phyloP scores from a whole-genome alignment of 2,329 filamentous ascomycete genomes.

The Penicillium sp. region DNA sequence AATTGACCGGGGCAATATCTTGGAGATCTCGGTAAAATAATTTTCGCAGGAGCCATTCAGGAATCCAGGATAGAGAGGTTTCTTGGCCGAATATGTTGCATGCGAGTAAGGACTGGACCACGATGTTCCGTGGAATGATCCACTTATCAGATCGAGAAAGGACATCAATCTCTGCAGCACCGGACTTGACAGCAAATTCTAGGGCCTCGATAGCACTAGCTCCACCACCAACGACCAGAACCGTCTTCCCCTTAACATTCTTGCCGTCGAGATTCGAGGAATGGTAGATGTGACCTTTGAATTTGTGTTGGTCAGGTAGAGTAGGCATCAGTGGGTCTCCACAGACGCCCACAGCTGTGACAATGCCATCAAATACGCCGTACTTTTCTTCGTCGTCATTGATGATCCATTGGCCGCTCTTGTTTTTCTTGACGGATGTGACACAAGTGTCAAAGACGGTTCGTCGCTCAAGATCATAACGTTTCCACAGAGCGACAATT shows the following conservation, averaged over 20 bases:
- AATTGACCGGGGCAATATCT: slow-evolving; percentile 68
- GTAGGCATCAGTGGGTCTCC: slow-evolving; percentile 73
- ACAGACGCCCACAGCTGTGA: slow-evolving; percentile 77
- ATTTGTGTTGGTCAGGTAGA: slow-evolving; percentile 68
- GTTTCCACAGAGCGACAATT: slow-evolving; percentile 70
- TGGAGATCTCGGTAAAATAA: slow-evolving; percentile 82
- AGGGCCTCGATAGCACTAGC: slow-evolving; percentile 80
- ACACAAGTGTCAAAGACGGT: slow-evolving; percentile 72
- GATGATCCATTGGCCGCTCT: slow-evolving; percentile 71
- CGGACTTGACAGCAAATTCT: slow-evolving; percentile 69
- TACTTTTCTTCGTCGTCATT: slow-evolving; percentile 69
- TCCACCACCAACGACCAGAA: slow-evolving; percentile 75
- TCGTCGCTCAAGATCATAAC: slow-evolving; percentile 67
- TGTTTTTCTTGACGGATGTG: slow-evolving; percentile 67
- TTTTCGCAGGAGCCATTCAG: slow-evolving; percentile 70
- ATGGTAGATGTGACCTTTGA: slow-evolving; percentile 71
- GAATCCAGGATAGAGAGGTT: slow-evolving; percentile 73
- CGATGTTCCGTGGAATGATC: slow-evolving; percentile 78
- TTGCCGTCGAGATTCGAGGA: slow-evolving; percentile 74
- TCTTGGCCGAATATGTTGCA: slow-evolving; percentile 79
- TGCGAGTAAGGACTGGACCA: slow-evolving; percentile 71
- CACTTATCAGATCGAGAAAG: slow-evolving; percentile 79
- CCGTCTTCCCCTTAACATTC: slow-evolving; percentile 69
- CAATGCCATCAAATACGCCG: slow-evolving; percentile 74
- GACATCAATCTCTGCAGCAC: slow-evolving; percentile 68